Evolutionary conservation across 2,329 filamentous ascomycete genomes (phyloP), one percentile per base, ranked within the genome.

Genomic region (Calonectria crousiana): DNA sequence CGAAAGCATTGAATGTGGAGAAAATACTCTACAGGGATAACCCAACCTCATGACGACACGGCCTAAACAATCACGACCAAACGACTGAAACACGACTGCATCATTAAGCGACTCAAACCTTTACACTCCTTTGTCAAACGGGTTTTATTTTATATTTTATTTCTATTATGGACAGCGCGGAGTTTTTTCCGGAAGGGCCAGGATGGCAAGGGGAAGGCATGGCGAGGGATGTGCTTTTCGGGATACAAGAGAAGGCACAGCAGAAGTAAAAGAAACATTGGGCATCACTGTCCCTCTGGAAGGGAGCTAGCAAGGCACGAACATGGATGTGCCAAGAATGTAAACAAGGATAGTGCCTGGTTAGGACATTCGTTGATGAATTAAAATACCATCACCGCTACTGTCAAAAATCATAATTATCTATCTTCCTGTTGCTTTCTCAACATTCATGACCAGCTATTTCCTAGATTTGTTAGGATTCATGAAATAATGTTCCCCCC

Each of bases 211-310:
- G 34, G 32, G 14, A 67, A 26, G 23, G 60, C 38, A 41, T 20
- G 36, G 28, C 26, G 34, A 36, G 34, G 53, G 30, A 36, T 18
- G 34, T 32, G 60, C 26, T 60, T 60, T 38, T 26, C 34, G 56
- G 51, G 64, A 32, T 34, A 65, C 64, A 34, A 30, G 5, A 44
- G 32, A 49, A 38, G 56, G 38, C 44, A 73, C 38, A 74, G 20
- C 18, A 44, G 71, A 51, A 69, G 51, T 11, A 23, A 47, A 47
- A 30, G 62, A 74, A 75, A 75, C 34, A 34, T 30, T 71, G 71
- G 73, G 56, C 69, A 74, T 68, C 65, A 77, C 44, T 70, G 70
- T 71, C 75, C 77, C 76, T 78, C 78, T 79, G 78, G 77, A 49
- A 80, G 78, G 78, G 78, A 68, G 73, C 44, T 41, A 51, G 51